phyloP scores from a whole-genome alignment of 225 moss, liverwort and hornwort genomes.

The Lunularia cruciata region DNA sequence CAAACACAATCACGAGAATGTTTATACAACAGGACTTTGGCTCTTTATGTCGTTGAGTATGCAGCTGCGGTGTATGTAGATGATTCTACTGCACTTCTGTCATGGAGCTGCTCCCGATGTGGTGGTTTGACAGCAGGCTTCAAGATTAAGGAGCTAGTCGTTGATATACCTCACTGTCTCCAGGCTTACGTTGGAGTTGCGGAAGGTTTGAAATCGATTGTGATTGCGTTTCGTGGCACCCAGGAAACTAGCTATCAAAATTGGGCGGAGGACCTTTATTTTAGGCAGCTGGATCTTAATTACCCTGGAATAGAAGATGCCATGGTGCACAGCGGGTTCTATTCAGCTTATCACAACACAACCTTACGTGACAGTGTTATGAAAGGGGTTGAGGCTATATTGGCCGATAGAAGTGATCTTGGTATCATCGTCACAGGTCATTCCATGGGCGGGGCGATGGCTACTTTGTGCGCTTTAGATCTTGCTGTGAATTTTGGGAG shows the following conservation, averaged over 20 bases:
- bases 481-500: constrained; percentile 74
- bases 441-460: constrained; percentile 97
- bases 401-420: constrained; percentile 51
- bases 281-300: constrained; percentile 86
- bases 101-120: constrained; percentile 93
- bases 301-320: constrained; percentile 83
- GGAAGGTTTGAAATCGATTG: constrained; percentile 67
- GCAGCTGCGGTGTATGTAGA: constrained; percentile 84
- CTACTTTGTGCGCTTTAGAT: constrained; percentile 86
- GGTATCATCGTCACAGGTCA: constrained; percentile 72
- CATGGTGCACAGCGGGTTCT: constrained; percentile 89
- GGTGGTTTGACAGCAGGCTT: constrained; percentile 82
- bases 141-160: constrained; percentile 66
- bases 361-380: constrained; percentile 62
- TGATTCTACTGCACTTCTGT: constrained; percentile 50
- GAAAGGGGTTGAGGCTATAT: constrained; percentile 41
- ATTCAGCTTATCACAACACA: constrained; percentile 86
- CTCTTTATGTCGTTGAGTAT: constrained; percentile 88
- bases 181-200: constrained; percentile 93
- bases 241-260: constrained; percentile 83
- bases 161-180: constrained; percentile 76
- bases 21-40: constrained; percentile 79
- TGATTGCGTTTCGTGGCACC: constrained; percentile 90
- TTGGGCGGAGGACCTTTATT: constrained; percentile 88
- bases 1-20: constrained; percentile 39